A percentile compares a stretch with the other conserved stretches of the same genome.
Conservation (phyloP, 495 filamentous ascomycete species). For the Ascobolus immersus region DNA sequence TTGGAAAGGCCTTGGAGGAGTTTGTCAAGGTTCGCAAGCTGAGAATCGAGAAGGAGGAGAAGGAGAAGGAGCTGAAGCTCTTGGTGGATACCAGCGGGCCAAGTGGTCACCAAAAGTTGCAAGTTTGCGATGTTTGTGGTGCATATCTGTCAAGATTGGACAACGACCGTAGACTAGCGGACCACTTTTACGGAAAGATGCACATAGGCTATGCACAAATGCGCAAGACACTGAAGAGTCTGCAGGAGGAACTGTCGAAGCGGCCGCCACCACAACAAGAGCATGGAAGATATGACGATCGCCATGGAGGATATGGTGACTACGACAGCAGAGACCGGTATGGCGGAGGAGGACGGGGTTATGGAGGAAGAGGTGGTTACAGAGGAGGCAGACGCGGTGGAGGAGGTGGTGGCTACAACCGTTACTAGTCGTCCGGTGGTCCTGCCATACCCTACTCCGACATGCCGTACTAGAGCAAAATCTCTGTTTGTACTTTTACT, state of each 20-base stretch:
- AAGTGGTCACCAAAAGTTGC: conserved; percentile 84
- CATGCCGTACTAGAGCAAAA: too few relatives aligned
- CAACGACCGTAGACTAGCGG: conserved; percentile 77
- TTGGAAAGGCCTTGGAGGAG: conserved; percentile 60
- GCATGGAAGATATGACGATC: conserved; percentile 19
- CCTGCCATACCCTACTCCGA: too few relatives aligned
- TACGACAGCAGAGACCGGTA: conserved; percentile 23
- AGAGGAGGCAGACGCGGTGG: conserved; percentile 26
- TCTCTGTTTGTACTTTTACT: too few relatives aligned
- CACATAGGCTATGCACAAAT: conserved; percentile 94
- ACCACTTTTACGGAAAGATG: conserved; percentile 99
- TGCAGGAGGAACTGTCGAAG: conserved; percentile 62
- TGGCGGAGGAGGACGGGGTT: conserved; percentile 27
- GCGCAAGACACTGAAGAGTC: conserved; percentile 66
- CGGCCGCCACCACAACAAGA: conserved; percentile 16
- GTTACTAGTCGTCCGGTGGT: too few relatives aligned
- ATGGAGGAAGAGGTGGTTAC: conserved; percentile 19
- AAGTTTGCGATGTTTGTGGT: conserved; percentile 94
- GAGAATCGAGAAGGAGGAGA: conserved; percentile 57
- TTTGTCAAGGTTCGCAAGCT: conserved; percentile 57
- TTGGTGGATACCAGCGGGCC: conserved; percentile 76
- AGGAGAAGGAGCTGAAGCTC: conserved; percentile 75
- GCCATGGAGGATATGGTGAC: conserved; percentile 23
- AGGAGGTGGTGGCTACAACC: conserved; percentile 17
- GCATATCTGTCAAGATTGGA: conserved; percentile 78